phyloP scores from a whole-genome alignment of 148 eudicot species.

The Rhododendron williamsianum region DNA sequence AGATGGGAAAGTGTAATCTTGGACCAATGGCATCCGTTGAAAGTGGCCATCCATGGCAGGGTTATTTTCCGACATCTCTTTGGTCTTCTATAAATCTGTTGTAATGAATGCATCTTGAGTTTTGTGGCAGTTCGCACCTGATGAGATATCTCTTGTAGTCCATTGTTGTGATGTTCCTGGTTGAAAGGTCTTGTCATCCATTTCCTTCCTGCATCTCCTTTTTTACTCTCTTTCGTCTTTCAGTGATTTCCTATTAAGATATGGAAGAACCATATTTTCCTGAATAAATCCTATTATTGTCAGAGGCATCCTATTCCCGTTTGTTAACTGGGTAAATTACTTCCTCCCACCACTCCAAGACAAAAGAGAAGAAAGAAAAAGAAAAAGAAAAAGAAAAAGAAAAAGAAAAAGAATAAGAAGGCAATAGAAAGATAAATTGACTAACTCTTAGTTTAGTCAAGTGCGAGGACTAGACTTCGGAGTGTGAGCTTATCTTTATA shows the following conservation, averaged over 20 bases:
- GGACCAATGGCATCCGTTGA: background rate
- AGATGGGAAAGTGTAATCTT: background rate
- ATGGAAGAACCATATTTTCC: background rate
- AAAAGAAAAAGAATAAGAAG: background rate
- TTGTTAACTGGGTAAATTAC: background rate
- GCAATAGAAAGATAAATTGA: background rate
- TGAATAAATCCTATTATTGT: background rate
- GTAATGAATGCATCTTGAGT: background rate
- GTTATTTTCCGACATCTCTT: background rate
- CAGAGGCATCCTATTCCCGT: background rate
- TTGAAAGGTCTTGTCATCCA: background rate
- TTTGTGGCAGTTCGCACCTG: background rate
- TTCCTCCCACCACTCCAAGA: background rate
- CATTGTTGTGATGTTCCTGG: background rate
- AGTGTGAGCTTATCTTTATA: background rate
- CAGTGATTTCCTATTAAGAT: background rate
- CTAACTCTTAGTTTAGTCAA: background rate
- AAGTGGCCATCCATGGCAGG: no score
- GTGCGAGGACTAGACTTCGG: background rate
- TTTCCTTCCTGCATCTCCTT: background rate
- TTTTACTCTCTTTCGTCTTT: background rate
- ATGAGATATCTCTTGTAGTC: background rate
- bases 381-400: background rate
- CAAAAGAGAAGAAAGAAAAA: background rate
- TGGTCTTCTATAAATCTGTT: background rate